Evolutionary conservation across 176 grass and related monocot genomes (phyloP).

Genomic region (Zea luxurians): DNA sequence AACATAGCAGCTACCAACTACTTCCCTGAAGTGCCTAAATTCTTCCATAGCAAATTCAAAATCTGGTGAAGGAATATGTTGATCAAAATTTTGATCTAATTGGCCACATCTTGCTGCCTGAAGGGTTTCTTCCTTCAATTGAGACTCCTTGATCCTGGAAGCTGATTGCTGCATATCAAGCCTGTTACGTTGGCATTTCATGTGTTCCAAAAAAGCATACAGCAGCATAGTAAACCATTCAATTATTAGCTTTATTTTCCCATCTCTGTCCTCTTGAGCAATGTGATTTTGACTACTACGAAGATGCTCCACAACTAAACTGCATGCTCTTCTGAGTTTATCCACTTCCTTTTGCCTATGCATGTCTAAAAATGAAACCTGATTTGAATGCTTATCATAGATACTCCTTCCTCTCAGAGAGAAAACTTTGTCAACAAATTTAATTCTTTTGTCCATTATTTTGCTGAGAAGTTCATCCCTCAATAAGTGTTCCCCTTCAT

Average conservation of each 20-base stretch:
- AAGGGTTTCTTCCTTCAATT: constrained; percentile 58
- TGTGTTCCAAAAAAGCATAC: constrained; percentile 58
- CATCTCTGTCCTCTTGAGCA: constrained; percentile 34
- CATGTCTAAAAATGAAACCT: constrained; percentile 47
- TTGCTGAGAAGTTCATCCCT: constrained; percentile 35
- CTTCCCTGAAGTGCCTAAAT: constrained; percentile 45
- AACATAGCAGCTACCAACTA: constrained; percentile 30
- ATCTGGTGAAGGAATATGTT: constrained; percentile 60
- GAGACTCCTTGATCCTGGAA: constrained; percentile 52
- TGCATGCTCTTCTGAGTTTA: constrained; percentile 45
- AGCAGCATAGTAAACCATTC: constrained; percentile 58
- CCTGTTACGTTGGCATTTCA: constrained; percentile 52
- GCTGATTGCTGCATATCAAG: constrained; percentile 57
- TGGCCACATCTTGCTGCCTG: constrained; percentile 63
- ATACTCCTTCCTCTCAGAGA: constrained; percentile 58
- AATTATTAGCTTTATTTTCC: constrained; percentile 48
- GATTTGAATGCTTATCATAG: constrained; percentile 53
- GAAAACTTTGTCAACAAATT: constrained; percentile 67
- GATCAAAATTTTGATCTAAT: constrained; percentile 65
- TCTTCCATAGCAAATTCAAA: constrained; percentile 66
- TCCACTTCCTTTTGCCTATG: constrained; percentile 49
- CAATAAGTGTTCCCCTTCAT: constrained; percentile 24
- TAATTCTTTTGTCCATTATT: constrained; percentile 40
- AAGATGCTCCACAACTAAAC: constrained; percentile 52
- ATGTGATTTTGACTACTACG: constrained; percentile 24